These are phyloP conservation scores for Neurospora sp. DNA, from an alignment of 495 filamentous ascomycete species.

Conservation along the genomic window DNA sequence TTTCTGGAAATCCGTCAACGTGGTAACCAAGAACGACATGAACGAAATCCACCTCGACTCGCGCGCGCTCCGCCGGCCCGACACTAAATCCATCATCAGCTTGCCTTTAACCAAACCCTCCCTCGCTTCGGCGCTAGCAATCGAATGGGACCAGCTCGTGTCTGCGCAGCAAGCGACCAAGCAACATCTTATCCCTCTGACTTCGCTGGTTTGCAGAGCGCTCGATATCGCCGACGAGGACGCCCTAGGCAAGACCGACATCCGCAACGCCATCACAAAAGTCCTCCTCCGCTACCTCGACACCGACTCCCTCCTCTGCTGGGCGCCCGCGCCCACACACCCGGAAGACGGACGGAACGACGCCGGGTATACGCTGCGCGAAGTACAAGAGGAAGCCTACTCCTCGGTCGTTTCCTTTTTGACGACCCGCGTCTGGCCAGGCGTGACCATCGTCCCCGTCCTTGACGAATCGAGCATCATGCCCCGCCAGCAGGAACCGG, in stretches of 20 bases:
- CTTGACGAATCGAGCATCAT: slow-evolving; percentile 65
- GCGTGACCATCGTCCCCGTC: slow-evolving; percentile 63
- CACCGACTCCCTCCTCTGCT: slow-evolving; percentile 91
- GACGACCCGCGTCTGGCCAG: slow-evolving; percentile 72
- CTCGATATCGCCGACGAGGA: slow-evolving; percentile 63
- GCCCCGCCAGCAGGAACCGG: slow-evolving; percentile 56
- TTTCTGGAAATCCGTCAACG: slow-evolving; percentile 75
- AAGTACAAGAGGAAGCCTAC: slow-evolving; percentile 58
- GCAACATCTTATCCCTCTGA: slow-evolving; percentile 81
- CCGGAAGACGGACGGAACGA: slow-evolving; percentile 10
- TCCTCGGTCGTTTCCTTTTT: slow-evolving; percentile 59
- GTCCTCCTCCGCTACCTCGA: slow-evolving; percentile 76
- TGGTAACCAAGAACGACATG: slow-evolving; percentile 24
- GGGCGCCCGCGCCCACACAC: slow-evolving; percentile 49
- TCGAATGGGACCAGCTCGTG: slow-evolving; percentile 84
- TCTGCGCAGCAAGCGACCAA: slow-evolving; percentile 68
- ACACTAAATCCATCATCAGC: slow-evolving; percentile 51
- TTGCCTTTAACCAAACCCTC: slow-evolving; percentile 66
- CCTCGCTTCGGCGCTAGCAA: slow-evolving; percentile 74
- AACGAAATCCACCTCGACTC: slow-evolving; percentile 72
- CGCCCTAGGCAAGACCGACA: slow-evolving; percentile 17
- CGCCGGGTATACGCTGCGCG: slow-evolving; percentile 48
- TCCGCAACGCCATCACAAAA: slow-evolving; percentile 49
- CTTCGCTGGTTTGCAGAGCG: slow-evolving; percentile 70
- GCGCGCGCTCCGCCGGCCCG: slow-evolving; percentile 67